Evolutionary conservation across 2,329 filamentous ascomycete genomes (phyloP).

Genomic region (Pleurostoma richardsiae): DNA sequence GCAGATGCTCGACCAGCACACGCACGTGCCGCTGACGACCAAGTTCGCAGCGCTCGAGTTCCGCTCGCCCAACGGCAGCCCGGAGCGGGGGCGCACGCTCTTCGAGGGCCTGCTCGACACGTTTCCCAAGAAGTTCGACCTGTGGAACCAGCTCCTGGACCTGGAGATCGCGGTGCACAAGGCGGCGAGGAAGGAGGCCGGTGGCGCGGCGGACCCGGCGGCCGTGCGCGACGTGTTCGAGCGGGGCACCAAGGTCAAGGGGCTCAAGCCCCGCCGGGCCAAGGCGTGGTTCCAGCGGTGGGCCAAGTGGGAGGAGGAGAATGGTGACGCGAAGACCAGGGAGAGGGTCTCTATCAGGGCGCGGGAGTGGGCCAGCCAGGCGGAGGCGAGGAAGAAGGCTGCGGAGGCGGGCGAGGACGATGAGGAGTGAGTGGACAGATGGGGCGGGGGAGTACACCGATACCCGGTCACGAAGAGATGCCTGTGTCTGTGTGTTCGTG

Average conservation of each 20-base stretch:
- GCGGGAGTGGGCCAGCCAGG: constrained; percentile 60
- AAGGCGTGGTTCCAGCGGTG: constrained; percentile 89
- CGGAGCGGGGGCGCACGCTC: constrained; percentile 89
- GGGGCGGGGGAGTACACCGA: no score
- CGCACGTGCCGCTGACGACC: constrained; percentile 65
- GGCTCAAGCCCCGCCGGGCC: constrained; percentile 76
- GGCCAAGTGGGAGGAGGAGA: constrained; percentile 79
- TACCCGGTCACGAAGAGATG: no score
- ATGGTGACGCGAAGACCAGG: constrained; percentile 63
- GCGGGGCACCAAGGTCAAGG: constrained; percentile 63
- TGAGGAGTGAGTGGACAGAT: constrained; percentile 11
- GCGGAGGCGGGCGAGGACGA: constrained; percentile 18
- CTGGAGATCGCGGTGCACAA: constrained; percentile 66
- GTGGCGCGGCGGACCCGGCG: constrained; percentile 39
- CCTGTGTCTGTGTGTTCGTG: no score
- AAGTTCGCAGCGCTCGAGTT: constrained; percentile 94
- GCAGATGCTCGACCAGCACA: constrained; percentile 69
- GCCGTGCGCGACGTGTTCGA: constrained; percentile 76
- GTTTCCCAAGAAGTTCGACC: constrained; percentile 83
- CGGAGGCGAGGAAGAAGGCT: constrained; percentile 29
- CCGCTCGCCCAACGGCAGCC: constrained; percentile 72
- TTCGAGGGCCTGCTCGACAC: constrained; percentile 83
- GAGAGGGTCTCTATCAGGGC: constrained; percentile 69
- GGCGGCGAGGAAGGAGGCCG: constrained; percentile 47
- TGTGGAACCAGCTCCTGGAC: constrained; percentile 91